Conservation (phyloP, 169 alveolate species). For the Eimeria acervulina region DNA sequence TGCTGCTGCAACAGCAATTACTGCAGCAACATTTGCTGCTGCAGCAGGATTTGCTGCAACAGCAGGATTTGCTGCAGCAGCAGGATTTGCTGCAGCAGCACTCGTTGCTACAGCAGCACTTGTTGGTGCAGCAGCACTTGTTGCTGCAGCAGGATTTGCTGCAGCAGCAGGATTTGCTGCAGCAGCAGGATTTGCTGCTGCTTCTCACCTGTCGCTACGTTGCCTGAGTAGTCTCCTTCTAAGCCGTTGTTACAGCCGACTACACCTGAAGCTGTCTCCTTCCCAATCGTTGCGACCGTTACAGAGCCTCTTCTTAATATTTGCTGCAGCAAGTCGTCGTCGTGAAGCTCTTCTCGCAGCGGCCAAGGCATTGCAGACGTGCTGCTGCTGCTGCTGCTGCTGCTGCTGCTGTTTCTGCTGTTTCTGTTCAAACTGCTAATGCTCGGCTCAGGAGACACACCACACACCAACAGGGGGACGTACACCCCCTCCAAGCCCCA, state of each 20-base stretch:
- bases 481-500: background rate
- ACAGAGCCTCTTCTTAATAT: background rate
- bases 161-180: background rate
- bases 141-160: background rate
- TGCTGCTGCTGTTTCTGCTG: background rate
- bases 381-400: background rate
- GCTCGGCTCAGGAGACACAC: background rate
- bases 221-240: background rate
- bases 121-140: background rate
- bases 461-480: slow-evolving; percentile 22
- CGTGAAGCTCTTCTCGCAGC: background rate
- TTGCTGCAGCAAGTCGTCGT: slow-evolving; percentile 5
- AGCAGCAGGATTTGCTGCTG: background rate
- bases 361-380: no score
- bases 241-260: background rate
- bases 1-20: background rate
- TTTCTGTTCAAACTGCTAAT: background rate
- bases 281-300: background rate
- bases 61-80: no score
- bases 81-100: no score
- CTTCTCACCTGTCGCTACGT: background rate
- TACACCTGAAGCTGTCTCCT: background rate
- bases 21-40: no score
- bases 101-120: background rate
- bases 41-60: no score